Conservation (phyloP, 164 flowering plant genomes). For the Piper longum region DNA sequence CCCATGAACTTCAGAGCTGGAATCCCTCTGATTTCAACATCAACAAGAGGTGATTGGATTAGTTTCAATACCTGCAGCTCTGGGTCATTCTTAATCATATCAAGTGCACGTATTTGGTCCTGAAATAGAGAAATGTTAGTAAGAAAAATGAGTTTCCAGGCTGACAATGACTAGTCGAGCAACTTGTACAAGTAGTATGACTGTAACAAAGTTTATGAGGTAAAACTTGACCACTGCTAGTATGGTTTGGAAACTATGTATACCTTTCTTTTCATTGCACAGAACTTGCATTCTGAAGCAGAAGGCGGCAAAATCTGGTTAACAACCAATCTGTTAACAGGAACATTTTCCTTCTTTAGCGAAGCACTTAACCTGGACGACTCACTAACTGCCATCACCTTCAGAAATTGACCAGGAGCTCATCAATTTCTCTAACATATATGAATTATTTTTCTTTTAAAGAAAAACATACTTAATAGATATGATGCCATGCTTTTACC, state of each 20-base stretch:
- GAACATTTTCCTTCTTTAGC: conserved; percentile 69
- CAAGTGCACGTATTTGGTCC: conserved; percentile 80
- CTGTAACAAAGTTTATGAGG: neutral
- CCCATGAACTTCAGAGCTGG: conserved; percentile 93
- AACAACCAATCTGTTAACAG: conserved; percentile 65
- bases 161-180: neutral
- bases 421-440: neutral
- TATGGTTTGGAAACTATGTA: neutral
- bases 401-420: neutral
- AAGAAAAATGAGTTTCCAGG: neutral
- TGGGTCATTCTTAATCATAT: conserved; percentile 60
- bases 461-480: neutral
- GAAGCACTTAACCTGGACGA: conserved; percentile 75
- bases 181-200: no score
- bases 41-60: conserved; percentile 86
- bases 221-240: neutral
- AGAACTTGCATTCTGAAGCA: conserved; percentile 84
- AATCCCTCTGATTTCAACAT: conserved; percentile 95
- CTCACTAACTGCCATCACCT: conserved; percentile 91
- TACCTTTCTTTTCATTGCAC: conserved; percentile 89
- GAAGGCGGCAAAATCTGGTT: conserved; percentile 86
- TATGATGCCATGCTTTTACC: conserved; percentile 20
- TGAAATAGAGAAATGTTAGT: conserved; percentile 6
- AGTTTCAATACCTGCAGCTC: conserved; percentile 54
- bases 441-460: neutral